Conservation (phyloP, 2,329 filamentous ascomycete genomes). For the Neonectria ditissima region DNA sequence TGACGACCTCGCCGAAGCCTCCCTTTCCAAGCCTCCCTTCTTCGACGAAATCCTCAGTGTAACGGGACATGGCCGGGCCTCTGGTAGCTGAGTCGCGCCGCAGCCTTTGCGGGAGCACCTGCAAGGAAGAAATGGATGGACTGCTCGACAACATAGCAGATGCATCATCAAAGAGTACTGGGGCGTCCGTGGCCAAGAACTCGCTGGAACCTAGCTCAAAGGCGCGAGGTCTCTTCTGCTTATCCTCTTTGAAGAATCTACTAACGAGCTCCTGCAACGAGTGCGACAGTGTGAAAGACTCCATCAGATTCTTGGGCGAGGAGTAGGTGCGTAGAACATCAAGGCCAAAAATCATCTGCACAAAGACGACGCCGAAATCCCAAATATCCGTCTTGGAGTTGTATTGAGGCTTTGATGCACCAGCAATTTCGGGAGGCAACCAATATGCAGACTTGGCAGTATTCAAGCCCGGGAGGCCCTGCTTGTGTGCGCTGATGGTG, state of each 20-base stretch:
- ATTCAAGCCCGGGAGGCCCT: conserved; percentile 64
- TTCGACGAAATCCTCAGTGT: conserved; percentile 90
- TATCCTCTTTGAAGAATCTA: conserved; percentile 86
- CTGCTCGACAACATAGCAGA: conserved; percentile 54
- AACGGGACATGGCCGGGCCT: conserved; percentile 73
- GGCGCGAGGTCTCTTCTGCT: conserved; percentile 85
- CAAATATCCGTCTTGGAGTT: conserved; percentile 90
- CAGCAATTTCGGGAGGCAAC: conserved; percentile 82
- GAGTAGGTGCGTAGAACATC: conserved; percentile 81
- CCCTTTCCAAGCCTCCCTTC: conserved; percentile 90
- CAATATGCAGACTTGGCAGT: conserved; percentile 83
- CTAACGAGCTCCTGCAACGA: conserved; percentile 83
- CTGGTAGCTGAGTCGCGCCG: conserved; percentile 73
- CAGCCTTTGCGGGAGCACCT: conserved; percentile 59
- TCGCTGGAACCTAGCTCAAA: conserved; percentile 77
- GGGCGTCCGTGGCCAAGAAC: conserved; percentile 74
- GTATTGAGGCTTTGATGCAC: conserved; percentile 70
- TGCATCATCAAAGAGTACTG: conserved; percentile 63
- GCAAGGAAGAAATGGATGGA: conserved; percentile 57
- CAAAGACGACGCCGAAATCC: conserved; percentile 90
- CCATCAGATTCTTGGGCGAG: conserved; percentile 80
- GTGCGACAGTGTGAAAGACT: conserved; percentile 77
- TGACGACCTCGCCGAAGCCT: conserved; percentile 95
- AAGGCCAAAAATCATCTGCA: conserved; percentile 94
- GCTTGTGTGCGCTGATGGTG: conserved; percentile 65